These are phyloP conservation scores for Lichtheimia hyalospora DNA, from an alignment of 371 early-diverging fungal genomes.

Conservation along the genomic window DNA sequence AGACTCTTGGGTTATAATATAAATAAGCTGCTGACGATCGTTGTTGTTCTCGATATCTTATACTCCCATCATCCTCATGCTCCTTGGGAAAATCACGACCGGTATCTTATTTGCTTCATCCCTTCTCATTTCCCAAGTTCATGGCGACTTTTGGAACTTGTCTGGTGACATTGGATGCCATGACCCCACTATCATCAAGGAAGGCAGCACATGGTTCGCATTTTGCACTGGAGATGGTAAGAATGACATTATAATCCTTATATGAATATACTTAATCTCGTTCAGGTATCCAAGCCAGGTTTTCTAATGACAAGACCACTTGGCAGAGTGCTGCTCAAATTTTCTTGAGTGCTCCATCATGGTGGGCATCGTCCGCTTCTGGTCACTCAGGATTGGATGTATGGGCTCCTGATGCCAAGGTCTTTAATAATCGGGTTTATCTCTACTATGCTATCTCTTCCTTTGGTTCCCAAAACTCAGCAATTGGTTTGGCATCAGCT, in stretches of 20 bases:
- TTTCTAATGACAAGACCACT: not conserved
- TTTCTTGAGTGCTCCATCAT: conserved; percentile 6
- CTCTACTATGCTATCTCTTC: conserved; percentile 11
- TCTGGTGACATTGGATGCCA: conserved; percentile 11
- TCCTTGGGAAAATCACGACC: too few relatives aligned
- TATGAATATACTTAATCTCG: not conserved
- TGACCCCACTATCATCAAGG: conserved; percentile 9
- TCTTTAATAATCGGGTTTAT: conserved; percentile 7
- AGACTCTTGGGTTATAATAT: too few relatives aligned
- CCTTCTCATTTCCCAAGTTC: not conserved
- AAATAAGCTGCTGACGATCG: too few relatives aligned
- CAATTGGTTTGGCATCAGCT: conserved; percentile 13
- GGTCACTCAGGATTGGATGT: conserved; percentile 4
- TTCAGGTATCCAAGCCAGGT: conserved; percentile 12
- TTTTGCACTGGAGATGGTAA: conserved; percentile 12
- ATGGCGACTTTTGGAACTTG: conserved; percentile 9
- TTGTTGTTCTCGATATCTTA: too few relatives aligned
- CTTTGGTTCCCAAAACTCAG: conserved; percentile 7
- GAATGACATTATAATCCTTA: not conserved
- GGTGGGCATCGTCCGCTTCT: conserved; percentile 8
- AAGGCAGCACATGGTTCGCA: conserved; percentile 9
- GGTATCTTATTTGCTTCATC: not conserved
- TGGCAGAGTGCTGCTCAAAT: conserved; percentile 13
- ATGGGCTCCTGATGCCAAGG: conserved; percentile 15
- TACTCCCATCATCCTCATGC: too few relatives aligned